Percentiles rank a stretch among this genome's conserved stretches.
phyloP scores from a whole-genome alignment of 148 eudicot genomes.

The Rhododendron ovatum region DNA sequence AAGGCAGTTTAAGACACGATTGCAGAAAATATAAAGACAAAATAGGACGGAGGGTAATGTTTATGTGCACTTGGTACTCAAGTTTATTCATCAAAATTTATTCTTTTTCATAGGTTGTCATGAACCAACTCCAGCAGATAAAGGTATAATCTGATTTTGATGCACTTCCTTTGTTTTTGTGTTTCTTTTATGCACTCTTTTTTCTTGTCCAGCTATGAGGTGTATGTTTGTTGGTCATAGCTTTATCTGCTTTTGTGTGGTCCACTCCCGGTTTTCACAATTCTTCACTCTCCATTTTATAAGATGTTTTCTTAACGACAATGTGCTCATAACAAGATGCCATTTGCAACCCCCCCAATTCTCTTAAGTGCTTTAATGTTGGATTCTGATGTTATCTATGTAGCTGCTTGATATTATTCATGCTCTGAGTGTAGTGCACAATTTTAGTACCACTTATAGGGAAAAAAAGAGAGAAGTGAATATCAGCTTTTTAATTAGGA shows the following conservation, averaged over 20 bases:
- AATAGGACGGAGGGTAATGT: neutral
- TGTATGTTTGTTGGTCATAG: neutral
- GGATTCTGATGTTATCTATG: neutral
- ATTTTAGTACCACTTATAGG: neutral
- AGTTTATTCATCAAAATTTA: neutral
- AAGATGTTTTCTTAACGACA: neutral
- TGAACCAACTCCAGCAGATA: conserved; percentile 62
- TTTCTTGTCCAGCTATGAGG: neutral
- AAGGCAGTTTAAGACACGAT: neutral
- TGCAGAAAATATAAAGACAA: neutral
- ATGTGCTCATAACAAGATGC: neutral
- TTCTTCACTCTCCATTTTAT: neutral
- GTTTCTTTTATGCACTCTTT: neutral
- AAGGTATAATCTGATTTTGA: conserved; percentile 47
- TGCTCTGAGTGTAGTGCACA: neutral
- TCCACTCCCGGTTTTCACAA: neutral
- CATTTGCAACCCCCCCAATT: neutral
- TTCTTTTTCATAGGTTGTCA: conserved; percentile 47
- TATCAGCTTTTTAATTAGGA: neutral
- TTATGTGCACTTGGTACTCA: neutral
- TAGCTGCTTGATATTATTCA: neutral
- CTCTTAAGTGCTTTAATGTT: neutral
- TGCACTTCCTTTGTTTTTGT: neutral
- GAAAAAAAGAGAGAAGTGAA: neutral
- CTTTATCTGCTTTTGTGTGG: neutral